These are phyloP conservation scores for Phytophthora meadii DNA, from an alignment of 352 stramenopile species.

Conservation along the genomic window DNA sequence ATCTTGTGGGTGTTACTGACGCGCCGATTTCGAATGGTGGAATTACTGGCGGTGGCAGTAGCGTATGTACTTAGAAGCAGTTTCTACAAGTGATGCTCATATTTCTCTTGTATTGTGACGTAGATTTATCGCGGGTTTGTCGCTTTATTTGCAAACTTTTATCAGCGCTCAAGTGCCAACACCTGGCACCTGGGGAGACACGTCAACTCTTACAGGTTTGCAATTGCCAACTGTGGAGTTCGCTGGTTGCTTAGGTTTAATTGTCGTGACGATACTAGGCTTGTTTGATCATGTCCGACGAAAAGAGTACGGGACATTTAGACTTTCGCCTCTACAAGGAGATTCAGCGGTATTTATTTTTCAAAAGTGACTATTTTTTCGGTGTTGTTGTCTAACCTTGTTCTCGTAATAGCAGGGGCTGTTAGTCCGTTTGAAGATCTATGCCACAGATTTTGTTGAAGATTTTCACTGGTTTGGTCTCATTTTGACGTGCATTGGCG, in stretches of 20 bases:
- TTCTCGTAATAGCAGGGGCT: conserved; percentile 25
- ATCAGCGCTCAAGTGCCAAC: conserved; percentile 36
- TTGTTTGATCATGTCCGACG: conserved; percentile 75
- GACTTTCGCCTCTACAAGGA: conserved; percentile 77
- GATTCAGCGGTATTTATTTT: conserved; percentile 41
- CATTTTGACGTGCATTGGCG: conserved; percentile 31
- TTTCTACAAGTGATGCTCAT: background rate
- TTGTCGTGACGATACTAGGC: conserved; percentile 14
- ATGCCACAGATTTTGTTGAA: conserved; percentile 30
- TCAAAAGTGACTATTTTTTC: too few relatives aligned
- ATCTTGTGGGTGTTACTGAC: conserved; percentile 62
- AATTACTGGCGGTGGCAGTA: conserved; percentile 27
- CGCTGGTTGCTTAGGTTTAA: background rate
- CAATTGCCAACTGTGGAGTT: conserved; percentile 27
- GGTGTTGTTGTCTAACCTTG: conserved; percentile 1
- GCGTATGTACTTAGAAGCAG: conserved; percentile 30
- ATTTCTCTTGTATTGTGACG: background rate
- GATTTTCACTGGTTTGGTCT: conserved; percentile 38
- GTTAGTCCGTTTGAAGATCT: conserved; percentile 32
- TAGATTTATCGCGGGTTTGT: conserved; percentile 47
- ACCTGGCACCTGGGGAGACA: conserved; percentile 91
- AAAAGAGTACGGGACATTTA: conserved; percentile 93
- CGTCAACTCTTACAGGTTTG: conserved; percentile 73
- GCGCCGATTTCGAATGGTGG: conserved; percentile 20
- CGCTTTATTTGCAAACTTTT: conserved; percentile 42